Evolutionary conservation across 345 rosid genomes (phyloP), one percentile per base, ranked within the genome.

Genomic region (Rhizophora apiculata): DNA sequence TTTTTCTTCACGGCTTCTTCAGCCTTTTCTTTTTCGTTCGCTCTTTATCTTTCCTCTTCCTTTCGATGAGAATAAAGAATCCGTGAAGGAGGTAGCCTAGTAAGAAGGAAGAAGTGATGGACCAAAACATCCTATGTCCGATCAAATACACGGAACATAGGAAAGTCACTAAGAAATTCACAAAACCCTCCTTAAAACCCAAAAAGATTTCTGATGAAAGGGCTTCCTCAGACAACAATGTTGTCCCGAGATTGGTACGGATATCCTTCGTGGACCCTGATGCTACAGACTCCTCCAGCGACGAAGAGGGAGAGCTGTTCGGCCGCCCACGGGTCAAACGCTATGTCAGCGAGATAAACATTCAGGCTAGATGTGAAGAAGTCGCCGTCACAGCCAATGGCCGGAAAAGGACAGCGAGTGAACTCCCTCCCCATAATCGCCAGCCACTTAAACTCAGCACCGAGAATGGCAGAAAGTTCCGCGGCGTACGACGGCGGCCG

Each of bases 221-320:
- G 37, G 54, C 7, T 57, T 65, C 26, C 51, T 32, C 15, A 2
- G 62, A 22, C 16, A 6, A 20, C 6, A 63, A 39, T n/a, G 55
- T 43, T 43, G 49, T 65, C 5, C 75, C 37, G 0, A 80, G 86
- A 60, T 37, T 82, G 18, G 82, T 95, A 2, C 85, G 97, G 64
- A 74, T 95, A 53, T 83, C 80, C 5, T 69, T 85, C 0, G 86
- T 86, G 3, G 99, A 95, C 72, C 87, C 83, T 0, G 85, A 92
- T 37, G 99, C 99, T 9, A 95, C 99, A 0, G 99, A 95, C 71
- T 91, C 99, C 22, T 92, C 96, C 67, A 86, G 96, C 65, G 99
- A 91, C 6, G 97, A 92, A 34, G 97, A 88, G 27, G 88, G 69
- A 4, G 82, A 76, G 39, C 64, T 63, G 19, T 69, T 79, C 31